phyloP scores from a whole-genome alignment of 441 rosid species.

The Gossypium schwendimanii region DNA sequence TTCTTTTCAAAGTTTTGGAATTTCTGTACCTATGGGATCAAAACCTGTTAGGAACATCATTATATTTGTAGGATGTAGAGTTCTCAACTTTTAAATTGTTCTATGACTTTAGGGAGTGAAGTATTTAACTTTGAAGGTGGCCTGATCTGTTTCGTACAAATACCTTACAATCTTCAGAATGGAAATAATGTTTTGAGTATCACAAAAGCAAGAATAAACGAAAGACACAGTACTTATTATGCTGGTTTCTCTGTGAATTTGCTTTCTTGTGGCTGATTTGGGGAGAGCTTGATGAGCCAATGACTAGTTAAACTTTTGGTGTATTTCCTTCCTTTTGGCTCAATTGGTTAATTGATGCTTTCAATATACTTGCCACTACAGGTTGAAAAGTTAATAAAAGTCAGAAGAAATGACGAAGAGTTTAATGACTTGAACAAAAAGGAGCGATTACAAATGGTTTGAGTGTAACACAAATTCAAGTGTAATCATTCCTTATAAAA shows the following conservation, averaged over 20 bases:
- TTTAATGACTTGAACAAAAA: not conserved
- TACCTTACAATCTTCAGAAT: not conserved
- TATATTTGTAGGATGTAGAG: not conserved
- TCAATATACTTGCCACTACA: not conserved
- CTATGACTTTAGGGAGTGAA: not conserved
- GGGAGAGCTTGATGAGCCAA: constrained; percentile 4
- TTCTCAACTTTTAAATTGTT: not conserved
- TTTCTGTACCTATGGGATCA: not conserved
- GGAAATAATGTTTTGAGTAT: not conserved
- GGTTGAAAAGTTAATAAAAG: not conserved
- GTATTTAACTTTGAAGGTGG: not conserved
- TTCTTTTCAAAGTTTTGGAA: not conserved
- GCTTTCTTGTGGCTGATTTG: not conserved
- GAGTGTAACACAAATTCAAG: too few relatives aligned
- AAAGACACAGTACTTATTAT: not conserved
- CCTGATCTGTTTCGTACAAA: not conserved
- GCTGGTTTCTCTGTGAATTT: not conserved
- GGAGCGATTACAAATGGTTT: too few relatives aligned
- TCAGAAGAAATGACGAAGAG: not conserved
- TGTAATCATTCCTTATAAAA: too few relatives aligned
- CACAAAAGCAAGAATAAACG: not conserved
- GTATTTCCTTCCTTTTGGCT: not conserved
- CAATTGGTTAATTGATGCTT: not conserved
- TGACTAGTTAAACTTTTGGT: not conserved
- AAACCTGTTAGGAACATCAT: not conserved